Conservation (phyloP, 2,329 filamentous ascomycete species). For the Paecilomyces sp. region DNA sequence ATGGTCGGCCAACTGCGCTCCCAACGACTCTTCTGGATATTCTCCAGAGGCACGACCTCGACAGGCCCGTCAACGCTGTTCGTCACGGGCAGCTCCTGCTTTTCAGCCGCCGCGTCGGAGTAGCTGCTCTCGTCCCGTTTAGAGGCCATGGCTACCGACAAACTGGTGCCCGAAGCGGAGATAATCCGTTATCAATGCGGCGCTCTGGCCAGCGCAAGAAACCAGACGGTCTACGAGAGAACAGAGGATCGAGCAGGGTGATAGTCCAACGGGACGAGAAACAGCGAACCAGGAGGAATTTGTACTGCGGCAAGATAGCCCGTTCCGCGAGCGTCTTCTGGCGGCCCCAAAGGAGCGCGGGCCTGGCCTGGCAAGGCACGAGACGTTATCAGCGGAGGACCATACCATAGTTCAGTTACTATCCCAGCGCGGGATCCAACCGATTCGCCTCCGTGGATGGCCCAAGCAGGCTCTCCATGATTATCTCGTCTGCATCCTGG, state of each 20-base stretch:
- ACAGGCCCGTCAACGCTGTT: slow-evolving; percentile 1
- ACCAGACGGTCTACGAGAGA: background rate
- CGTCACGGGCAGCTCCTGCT: slow-evolving; percentile 1
- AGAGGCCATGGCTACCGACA: background rate
- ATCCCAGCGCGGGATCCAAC: background rate
- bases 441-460: background rate
- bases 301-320: background rate
- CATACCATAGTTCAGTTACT: background rate
- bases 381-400: background rate
- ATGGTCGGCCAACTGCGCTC: slow-evolving; percentile 65
- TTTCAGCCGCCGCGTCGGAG: slow-evolving; percentile 7
- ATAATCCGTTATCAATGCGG: background rate
- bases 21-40: slow-evolving; percentile 35
- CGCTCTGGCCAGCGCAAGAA: background rate
- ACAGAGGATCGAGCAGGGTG: background rate
- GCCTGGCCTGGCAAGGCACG: background rate
- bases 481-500: background rate
- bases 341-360: background rate
- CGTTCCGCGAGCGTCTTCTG: background rate
- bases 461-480: background rate
- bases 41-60: slow-evolving; percentile 19
- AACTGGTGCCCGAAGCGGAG: background rate
- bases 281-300: background rate
- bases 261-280: background rate
- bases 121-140: slow-evolving; percentile 8